A percentile compares a stretch with the other conserved stretches of the same genome.
phyloP scores from a whole-genome alignment of 495 filamentous ascomycete species.

The Podospora fimiseda region DNA sequence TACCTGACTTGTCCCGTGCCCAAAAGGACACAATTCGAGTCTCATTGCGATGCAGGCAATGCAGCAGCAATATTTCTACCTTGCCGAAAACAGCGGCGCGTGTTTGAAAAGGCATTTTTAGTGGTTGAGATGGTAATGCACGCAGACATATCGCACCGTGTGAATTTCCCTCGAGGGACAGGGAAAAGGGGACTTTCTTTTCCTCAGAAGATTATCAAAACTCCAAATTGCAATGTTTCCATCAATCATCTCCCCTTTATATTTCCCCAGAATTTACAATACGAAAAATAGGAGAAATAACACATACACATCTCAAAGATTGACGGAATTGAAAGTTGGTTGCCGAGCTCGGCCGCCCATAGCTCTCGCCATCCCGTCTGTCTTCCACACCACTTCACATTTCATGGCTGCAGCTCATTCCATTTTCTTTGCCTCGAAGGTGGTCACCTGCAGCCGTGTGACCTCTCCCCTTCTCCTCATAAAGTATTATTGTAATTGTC shows the following conservation, averaged over 20 bases:
- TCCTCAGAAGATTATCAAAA: not conserved
- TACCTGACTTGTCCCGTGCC: constrained; percentile 6
- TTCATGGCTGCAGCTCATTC: no score
- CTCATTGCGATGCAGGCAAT: not conserved
- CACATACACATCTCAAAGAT: no score
- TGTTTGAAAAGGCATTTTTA: constrained; percentile 6
- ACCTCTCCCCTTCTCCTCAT: not conserved
- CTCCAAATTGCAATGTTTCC: not conserved
- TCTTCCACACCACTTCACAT: not conserved
- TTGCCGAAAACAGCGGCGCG: constrained; percentile 17
- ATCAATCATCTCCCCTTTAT: not conserved
- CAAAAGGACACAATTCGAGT: not conserved
- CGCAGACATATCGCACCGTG: no score
- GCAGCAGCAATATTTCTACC: not conserved
- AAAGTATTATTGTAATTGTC: not conserved
- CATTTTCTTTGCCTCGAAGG: not conserved
- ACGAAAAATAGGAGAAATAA: no score
- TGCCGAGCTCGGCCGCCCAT: not conserved
- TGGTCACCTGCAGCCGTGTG: not conserved
- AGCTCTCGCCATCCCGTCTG: not conserved
- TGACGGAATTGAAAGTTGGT: no score
- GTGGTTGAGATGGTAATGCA: constrained; percentile 4
- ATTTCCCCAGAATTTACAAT: not conserved
- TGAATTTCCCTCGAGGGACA: no score
- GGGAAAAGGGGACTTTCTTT: not conserved